phyloP scores from a whole-genome alignment of 257 asterid genomes.

The Solanum clarkiae region DNA sequence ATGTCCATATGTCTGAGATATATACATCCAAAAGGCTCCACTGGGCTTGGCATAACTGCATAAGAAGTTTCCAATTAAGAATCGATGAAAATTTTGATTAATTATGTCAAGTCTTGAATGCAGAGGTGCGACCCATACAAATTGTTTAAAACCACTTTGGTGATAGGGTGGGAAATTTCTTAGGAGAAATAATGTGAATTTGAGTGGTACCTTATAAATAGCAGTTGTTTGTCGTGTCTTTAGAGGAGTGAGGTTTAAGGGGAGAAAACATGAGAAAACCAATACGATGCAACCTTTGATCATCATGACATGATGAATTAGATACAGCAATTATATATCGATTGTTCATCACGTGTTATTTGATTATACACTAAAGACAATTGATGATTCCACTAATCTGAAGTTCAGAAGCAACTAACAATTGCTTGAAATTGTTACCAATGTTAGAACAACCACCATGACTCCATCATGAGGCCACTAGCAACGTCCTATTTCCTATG shows the following conservation, averaged over 20 bases:
- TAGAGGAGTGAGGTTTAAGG: not conserved
- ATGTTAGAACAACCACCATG: not conserved
- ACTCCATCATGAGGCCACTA: not conserved
- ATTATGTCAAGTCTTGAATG: not conserved
- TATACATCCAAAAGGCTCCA: not conserved
- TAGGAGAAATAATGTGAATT: not conserved
- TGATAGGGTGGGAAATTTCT: not conserved
- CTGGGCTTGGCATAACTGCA: not conserved
- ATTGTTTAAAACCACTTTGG: not conserved
- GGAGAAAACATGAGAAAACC: not conserved
- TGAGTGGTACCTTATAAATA: not conserved
- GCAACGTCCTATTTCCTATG: not conserved
- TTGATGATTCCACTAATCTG: not conserved
- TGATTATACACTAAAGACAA: not conserved
- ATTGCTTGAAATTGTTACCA: not conserved
- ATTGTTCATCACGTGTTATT: not conserved
- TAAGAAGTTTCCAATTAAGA: not conserved
- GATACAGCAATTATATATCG: not conserved
- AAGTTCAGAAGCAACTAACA: not conserved
- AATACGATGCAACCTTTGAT: not conserved
- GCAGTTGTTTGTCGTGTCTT: not conserved
- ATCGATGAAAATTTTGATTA: not conserved
- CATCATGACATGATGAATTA: not conserved
- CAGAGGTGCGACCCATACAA: not conserved
- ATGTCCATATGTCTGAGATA: not conserved